Conservation (phyloP, 2,329 filamentous ascomycete genomes). For the Bipolaris sorokiniana region DNA sequence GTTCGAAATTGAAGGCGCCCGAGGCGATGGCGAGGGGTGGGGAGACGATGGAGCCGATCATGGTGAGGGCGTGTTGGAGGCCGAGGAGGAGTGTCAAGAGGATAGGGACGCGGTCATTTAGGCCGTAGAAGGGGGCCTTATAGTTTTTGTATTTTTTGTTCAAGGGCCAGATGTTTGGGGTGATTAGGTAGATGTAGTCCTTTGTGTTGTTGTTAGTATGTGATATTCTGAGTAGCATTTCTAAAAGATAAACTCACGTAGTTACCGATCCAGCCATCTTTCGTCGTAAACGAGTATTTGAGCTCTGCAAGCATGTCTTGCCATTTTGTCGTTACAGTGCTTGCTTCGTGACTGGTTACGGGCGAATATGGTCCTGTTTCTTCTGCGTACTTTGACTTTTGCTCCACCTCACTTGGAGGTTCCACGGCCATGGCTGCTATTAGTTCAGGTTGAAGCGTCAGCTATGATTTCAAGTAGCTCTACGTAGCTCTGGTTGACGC, state of each 20-base stretch:
- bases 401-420: neutral
- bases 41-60: conserved; percentile 37
- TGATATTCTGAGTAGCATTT: neutral
- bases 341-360: conserved; percentile 8
- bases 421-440: neutral
- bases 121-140: conserved; percentile 34
- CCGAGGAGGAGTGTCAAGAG: conserved; percentile 37
- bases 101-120: conserved; percentile 35
- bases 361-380: conserved; percentile 13
- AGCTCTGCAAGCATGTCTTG: conserved; percentile 16
- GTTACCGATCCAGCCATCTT: conserved; percentile 50
- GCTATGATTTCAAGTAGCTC: neutral
- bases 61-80: conserved; percentile 39
- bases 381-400: conserved; percentile 7
- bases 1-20: conserved; percentile 37
- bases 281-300: conserved; percentile 46
- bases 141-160: conserved; percentile 37
- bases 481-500: neutral
- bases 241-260: conserved; percentile 37
- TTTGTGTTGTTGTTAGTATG: conserved; percentile 16
- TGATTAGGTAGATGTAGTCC: conserved; percentile 46
- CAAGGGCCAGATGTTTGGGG: conserved; percentile 31
- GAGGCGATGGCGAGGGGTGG: conserved; percentile 40
- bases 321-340: conserved; percentile 14
- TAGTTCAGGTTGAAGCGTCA: neutral